Percentiles rank a stretch among this genome's conserved stretches.
phyloP scores from a whole-genome alignment of 2,329 filamentous ascomycete genomes.

The Paracoccidioides brasiliensis region DNA sequence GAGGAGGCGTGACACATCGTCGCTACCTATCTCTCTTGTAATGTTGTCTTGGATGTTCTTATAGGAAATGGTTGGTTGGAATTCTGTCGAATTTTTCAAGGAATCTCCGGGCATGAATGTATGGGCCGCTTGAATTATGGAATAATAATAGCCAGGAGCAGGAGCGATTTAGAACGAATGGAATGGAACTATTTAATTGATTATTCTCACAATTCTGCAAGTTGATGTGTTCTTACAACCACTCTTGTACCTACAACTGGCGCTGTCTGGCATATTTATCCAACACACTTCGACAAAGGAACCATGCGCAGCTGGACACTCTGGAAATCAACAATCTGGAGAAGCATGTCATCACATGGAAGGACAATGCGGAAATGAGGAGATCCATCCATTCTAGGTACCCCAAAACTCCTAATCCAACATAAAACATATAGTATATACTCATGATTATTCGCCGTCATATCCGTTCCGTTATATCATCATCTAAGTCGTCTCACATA shows the following conservation, averaged over 20 bases:
- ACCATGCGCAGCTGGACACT: background rate
- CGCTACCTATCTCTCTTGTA: constrained; percentile 2
- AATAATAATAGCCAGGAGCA: too few species aligned
- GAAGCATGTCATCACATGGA: background rate
- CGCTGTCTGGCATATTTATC: too few species aligned
- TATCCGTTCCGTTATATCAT: background rate
- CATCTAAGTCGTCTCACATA: background rate
- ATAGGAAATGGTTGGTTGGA: background rate
- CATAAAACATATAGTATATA: background rate
- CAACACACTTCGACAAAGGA: background rate
- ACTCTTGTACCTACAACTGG: too few species aligned
- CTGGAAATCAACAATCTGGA: background rate
- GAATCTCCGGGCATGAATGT: background rate
- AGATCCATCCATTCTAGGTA: background rate
- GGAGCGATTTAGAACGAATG: too few species aligned
- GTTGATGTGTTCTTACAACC: too few species aligned
- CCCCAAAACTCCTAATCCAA: background rate
- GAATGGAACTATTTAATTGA: too few species aligned
- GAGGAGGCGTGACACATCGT: constrained; percentile 33
- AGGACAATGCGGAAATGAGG: background rate
- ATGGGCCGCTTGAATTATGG: background rate
- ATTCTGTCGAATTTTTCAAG: background rate
- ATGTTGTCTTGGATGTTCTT: constrained; percentile 1
- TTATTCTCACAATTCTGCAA: too few species aligned
- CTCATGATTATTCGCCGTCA: background rate